phyloP scores from a whole-genome alignment of 106 monocot species.

The Gastrodia elata region DNA sequence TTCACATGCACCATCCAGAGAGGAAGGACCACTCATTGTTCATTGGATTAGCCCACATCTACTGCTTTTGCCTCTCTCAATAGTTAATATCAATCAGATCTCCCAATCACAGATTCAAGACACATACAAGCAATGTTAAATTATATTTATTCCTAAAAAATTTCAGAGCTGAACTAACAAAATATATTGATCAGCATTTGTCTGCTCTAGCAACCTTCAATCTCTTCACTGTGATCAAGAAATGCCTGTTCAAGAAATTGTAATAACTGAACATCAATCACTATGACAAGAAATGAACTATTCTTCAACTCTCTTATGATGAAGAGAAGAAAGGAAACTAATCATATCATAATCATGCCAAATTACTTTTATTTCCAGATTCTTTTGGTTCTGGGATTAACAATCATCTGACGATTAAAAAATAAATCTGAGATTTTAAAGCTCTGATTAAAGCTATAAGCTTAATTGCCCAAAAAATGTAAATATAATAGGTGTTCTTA shows the following conservation, averaged over 20 bases:
- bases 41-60: not conserved
- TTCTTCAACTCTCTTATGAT: not conserved
- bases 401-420: not conserved
- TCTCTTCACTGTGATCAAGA: not conserved
- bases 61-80: not conserved
- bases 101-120: not conserved
- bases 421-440: not conserved
- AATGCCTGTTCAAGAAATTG: not conserved
- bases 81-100: not conserved
- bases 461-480: not conserved
- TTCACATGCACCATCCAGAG: not conserved
- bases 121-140: not conserved
- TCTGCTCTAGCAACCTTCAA: slow-evolving; percentile 3
- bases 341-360: not conserved
- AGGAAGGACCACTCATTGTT: not conserved
- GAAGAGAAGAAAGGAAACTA: not conserved
- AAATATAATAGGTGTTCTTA: not conserved
- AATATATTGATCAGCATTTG: not conserved
- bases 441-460: too few relatives aligned
- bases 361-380: not conserved
- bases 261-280: not conserved
- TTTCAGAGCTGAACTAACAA: not conserved
- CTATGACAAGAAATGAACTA: not conserved
- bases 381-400: not conserved
- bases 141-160: too few relatives aligned